A percentile compares a stretch with the other conserved stretches of the same genome.
phyloP scores from a whole-genome alignment of 1,284 basidiomycete species.

The Irpex lacteus region DNA sequence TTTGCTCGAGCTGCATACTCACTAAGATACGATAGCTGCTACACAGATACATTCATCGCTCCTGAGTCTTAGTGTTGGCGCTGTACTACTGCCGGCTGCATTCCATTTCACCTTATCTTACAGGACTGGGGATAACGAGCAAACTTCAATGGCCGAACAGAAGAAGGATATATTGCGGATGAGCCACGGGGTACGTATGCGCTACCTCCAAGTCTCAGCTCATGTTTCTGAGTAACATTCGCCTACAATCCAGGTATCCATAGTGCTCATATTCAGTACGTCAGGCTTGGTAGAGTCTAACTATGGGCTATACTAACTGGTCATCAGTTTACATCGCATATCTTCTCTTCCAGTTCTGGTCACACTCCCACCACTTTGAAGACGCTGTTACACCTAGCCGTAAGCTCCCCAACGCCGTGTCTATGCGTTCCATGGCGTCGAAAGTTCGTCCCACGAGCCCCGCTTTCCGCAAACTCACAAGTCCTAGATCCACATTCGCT shows the following conservation, averaged over 20 bases:
- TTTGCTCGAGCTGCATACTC: background rate
- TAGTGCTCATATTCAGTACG: slow-evolving; percentile 70
- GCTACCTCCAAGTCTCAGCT: background rate
- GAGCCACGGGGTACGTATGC: slow-evolving; percentile 73
- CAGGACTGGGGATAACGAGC: slow-evolving; percentile 22
- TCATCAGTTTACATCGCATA: slow-evolving; percentile 69
- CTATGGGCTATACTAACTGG: slow-evolving; percentile 1
- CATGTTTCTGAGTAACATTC: background rate
- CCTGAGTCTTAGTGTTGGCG: slow-evolving; percentile 76
- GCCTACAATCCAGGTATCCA: slow-evolving; percentile 45
- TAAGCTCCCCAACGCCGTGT: slow-evolving; percentile 24
- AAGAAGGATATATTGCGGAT: slow-evolving; percentile 67
- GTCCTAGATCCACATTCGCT: slow-evolving; percentile 15
- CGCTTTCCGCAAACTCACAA: slow-evolving; percentile 16
- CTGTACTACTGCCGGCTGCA: slow-evolving; percentile 76
- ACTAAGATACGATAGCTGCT: slow-evolving; percentile 46
- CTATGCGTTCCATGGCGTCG: slow-evolving; percentile 26
- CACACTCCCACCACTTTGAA: slow-evolving; percentile 79
- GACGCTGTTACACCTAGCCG: slow-evolving; percentile 44
- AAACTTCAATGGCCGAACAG: slow-evolving; percentile 28
- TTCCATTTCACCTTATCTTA: slow-evolving; percentile 64
- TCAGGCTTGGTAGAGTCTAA: slow-evolving; percentile 13
- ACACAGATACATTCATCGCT: slow-evolving; percentile 82
- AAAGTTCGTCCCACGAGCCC: slow-evolving; percentile 24
- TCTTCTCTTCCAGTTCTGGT: slow-evolving; percentile 85